Evolutionary conservation across 345 rosid species (phyloP), one percentile per base, ranked within the genome.

Genomic region (sweet orange (Citrus sinensis)): DNA sequence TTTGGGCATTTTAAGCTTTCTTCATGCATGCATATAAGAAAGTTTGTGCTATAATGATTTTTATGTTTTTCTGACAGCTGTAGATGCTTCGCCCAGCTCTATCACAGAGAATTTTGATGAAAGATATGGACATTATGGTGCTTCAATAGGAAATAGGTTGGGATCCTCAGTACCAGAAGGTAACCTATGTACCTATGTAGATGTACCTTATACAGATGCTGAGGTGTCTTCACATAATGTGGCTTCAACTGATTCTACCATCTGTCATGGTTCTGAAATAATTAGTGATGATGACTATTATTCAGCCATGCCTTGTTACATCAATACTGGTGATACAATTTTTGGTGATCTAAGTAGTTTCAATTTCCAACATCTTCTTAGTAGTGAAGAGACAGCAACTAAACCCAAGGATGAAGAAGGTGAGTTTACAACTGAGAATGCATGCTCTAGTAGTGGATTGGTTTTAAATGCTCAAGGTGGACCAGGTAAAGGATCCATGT

Each of bases 41-140:
- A 20, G 34, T 56, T 19, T 27, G 20, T 54, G 19, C 56, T 25
- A 19, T 30, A 74, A 59, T 86, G 60, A 84, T 81, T 76, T 29
- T 16, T 76, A 55, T 78, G n/a, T 59, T 80, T 61, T 51, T 40
- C 75, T 78, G 74, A 66, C 67, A 39, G 49, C 80, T 80, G 84
- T 88, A 89, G 98, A 62, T 78, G 82, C 86, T 80, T 83, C 76
- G 29, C 46, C 22, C 46, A 77, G 74, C 66, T 77, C 76, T 77
- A 70, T 69, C 75, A 71, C 56, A 66, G 84, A 51, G 77, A 78
- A 75, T 72, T 63, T 75, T 34, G 83, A 78, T 80, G 71, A 39
- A 6, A 81, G 70, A 14, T 60, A 37, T 49, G 82, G 56, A 56
- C 69, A 39, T 9, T 11, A 9, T 77, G 80, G 69, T 79, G 55